Evolutionary conservation across 1,284 basidiomycete genomes (phyloP).

Genomic region (Polyporus tsugae): DNA sequence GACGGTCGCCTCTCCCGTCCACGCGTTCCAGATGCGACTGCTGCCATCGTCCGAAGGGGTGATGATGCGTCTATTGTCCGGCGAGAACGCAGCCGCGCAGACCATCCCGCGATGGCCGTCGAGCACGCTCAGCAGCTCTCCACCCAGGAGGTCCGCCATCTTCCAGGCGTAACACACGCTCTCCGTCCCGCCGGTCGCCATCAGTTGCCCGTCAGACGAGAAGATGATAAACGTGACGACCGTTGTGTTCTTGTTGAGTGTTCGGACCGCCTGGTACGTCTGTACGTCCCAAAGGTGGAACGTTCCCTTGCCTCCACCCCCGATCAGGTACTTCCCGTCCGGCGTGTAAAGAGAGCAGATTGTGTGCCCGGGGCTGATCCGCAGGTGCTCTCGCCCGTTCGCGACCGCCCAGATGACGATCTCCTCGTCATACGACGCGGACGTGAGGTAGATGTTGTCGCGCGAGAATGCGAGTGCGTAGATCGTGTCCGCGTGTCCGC

Average conservation of each 20-base stretch:
- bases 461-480: constrained; percentile 34
- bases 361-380: constrained; percentile 14
- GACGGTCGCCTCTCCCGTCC: constrained; percentile 30
- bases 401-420: constrained; percentile 24
- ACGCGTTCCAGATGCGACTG: constrained; percentile 30
- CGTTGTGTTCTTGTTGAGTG: constrained; percentile 25
- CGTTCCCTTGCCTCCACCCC: constrained; percentile 35
- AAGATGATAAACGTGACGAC: constrained; percentile 36
- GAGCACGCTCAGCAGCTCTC: constrained; percentile 14
- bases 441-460: constrained; percentile 31
- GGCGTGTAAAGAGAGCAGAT: constrained; percentile 36
- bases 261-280: constrained; percentile 14
- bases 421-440: constrained; percentile 23
- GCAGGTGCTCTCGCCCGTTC: background rate
- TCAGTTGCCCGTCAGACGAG: constrained; percentile 30
- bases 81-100: constrained; percentile 35
- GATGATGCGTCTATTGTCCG: constrained; percentile 33
- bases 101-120: constrained; percentile 29
- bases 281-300: constrained; percentile 35
- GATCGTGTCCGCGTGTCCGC: constrained; percentile 28
- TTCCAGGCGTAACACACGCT: constrained; percentile 32
- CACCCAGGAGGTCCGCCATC: constrained; percentile 10
- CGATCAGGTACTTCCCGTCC: constrained; percentile 34
- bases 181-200: constrained; percentile 35
- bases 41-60: constrained; percentile 36